phyloP scores from a whole-genome alignment of 192 early-diverging fungal species.

The Radiomyces spectabilis region DNA sequence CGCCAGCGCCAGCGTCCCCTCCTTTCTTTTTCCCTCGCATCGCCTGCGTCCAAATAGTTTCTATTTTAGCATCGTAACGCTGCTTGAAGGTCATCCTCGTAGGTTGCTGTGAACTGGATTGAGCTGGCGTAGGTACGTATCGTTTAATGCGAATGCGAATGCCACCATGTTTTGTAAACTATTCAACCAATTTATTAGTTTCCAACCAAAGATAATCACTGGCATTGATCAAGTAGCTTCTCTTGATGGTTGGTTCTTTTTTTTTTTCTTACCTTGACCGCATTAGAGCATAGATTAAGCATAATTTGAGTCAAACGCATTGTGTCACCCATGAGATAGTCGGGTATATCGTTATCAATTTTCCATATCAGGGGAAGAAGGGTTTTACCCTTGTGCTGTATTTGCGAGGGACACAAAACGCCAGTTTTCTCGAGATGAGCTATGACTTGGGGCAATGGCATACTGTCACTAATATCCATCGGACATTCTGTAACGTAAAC shows the following conservation, averaged over 20 bases:
- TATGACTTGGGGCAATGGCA: constrained; percentile 16
- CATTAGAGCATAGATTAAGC: constrained; percentile 46
- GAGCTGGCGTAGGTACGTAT: constrained; percentile 18
- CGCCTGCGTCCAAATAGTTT: constrained; percentile 19
- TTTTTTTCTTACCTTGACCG: constrained; percentile 38
- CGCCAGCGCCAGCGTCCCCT: constrained; percentile 5
- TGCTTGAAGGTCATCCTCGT: constrained; percentile 18
- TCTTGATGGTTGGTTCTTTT: constrained; percentile 1
- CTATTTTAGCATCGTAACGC: constrained; percentile 28
- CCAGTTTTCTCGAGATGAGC: constrained; percentile 2
- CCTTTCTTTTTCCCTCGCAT: constrained; percentile 5
- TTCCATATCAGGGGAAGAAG: constrained; percentile 41
- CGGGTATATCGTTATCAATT: constrained; percentile 40
- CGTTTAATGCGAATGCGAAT: constrained; percentile 20
- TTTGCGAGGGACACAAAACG: background rate
- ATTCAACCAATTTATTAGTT: background rate
- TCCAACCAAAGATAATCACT: background rate
- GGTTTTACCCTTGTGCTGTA: constrained; percentile 11
- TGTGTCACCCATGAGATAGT: constrained; percentile 44
- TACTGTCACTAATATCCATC: constrained; percentile 17
- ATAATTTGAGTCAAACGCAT: constrained; percentile 44
- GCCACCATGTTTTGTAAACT: constrained; percentile 30
- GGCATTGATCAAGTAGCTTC: background rate
- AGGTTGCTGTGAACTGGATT: background rate
- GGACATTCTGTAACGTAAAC: constrained; percentile 26